A percentile compares a stretch with the other conserved stretches of the same genome.
Conservation (phyloP, 371 early-diverging fungal species). For the Quaeritorhiza haematococci region DNA sequence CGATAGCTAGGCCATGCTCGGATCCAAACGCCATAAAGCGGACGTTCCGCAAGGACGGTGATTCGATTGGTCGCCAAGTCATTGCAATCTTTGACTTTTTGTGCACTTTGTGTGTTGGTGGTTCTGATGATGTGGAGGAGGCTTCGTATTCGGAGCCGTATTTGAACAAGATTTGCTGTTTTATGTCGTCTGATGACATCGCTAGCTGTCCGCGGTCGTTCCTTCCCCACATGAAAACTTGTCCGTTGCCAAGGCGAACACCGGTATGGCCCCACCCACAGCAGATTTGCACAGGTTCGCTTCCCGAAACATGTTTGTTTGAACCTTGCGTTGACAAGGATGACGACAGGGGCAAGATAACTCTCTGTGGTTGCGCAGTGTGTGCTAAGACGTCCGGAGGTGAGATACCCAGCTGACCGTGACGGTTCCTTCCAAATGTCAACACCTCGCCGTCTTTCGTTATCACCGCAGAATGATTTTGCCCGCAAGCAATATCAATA, state of each 20-base stretch:
- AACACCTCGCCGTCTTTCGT: slow-evolving; percentile 19
- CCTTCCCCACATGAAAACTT: slow-evolving; percentile 56
- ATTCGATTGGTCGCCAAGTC: slow-evolving; percentile 1
- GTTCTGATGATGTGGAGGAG: no score
- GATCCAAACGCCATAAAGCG: slow-evolving; percentile 64
- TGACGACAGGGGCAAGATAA: no score
- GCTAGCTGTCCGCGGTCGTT: slow-evolving; percentile 67
- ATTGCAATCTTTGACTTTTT: neutral
- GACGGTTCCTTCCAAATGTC: slow-evolving; percentile 61
- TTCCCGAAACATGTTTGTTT: no score
- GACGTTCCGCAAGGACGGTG: slow-evolving; percentile 15
- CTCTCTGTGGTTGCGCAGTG: no score
- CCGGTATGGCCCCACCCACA: slow-evolving; percentile 74
- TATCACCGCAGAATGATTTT: slow-evolving; percentile 14
- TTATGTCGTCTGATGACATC: neutral
- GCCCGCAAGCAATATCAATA: slow-evolving; percentile 21
- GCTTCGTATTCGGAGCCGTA: neutral
- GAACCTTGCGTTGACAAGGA: no score
- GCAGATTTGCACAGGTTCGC: neutral
- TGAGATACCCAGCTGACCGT: slow-evolving; percentile 56
- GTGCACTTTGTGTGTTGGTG: no score
- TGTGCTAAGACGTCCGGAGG: slow-evolving; percentile 59
- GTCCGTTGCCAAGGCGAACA: neutral
- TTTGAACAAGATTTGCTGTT: no score
- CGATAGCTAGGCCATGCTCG: slow-evolving; percentile 64